Percentiles rank a stretch among this genome's conserved stretches.
phyloP scores from a whole-genome alignment of 768 basidiomycete genomes.

The Antrodiella citrinella region DNA sequence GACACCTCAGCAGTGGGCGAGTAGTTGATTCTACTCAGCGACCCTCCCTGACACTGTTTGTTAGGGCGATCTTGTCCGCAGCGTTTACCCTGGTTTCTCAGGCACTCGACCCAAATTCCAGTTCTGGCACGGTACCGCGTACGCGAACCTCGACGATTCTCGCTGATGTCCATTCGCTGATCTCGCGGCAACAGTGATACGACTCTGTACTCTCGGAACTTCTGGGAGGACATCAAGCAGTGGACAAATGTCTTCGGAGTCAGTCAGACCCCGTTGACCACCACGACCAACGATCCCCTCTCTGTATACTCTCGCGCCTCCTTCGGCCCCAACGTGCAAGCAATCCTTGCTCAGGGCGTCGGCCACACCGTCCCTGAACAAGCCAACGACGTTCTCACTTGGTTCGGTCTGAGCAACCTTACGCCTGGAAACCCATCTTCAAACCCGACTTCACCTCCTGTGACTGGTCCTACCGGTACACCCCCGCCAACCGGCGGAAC shows the following conservation, averaged over 20 bases:
- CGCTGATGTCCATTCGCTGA: background rate
- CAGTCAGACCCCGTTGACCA: slow-evolving; percentile 30
- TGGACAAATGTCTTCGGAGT: slow-evolving; percentile 50
- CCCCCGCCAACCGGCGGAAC: background rate
- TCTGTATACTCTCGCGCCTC: slow-evolving; percentile 38
- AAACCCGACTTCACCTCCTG: background rate
- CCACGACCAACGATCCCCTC: slow-evolving; percentile 28
- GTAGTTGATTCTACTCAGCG: background rate
- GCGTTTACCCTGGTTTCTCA: slow-evolving; percentile 44
- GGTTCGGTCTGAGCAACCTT: slow-evolving; percentile 4
- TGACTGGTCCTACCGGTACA: background rate
- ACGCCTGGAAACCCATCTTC: background rate
- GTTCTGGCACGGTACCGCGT: slow-evolving; percentile 46
- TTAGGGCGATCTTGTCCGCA: slow-evolving; percentile 36
- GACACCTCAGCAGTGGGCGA: slow-evolving; percentile 38
- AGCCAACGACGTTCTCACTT: slow-evolving; percentile 10
- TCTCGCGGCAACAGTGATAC: slow-evolving; percentile 34
- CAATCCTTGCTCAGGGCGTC: slow-evolving; percentile 38
- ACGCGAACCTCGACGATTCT: slow-evolving; percentile 7
- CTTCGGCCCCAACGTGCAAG: slow-evolving; percentile 43
- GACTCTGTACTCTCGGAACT: slow-evolving; percentile 43
- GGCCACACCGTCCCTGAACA: slow-evolving; percentile 40
- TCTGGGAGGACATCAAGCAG: slow-evolving; percentile 42
- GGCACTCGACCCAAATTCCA: slow-evolving; percentile 43
- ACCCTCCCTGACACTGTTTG: background rate